Evolutionary conservation across 495 filamentous ascomycete species (phyloP), one percentile per base, ranked within the genome.

Genomic region (Platismatia glauca): DNA sequence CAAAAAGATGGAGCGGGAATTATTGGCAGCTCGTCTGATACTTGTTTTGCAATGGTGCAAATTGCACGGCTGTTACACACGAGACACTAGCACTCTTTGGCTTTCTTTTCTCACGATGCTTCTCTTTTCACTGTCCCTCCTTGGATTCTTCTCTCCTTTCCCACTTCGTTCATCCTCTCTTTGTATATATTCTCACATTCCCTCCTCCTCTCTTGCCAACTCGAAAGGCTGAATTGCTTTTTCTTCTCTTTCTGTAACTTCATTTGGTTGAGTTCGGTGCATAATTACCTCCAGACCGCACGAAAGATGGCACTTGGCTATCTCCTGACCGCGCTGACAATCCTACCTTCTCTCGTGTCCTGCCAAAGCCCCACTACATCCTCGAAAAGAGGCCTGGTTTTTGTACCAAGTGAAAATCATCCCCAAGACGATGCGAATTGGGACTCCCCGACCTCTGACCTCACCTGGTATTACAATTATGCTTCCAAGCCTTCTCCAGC

Each of bases 401-500:
- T 39, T 27, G 27, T 61, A 29, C 58, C 58, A 16, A 55, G 11
- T 41, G 15, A 18, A 29, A 39, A 53, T 29, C 18, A 76, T 60
- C 79, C 79, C 5, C 56, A 69, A 2, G 87, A 91, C 71, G 81
- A 87, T 72, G 63, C 72, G 18, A 79, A 86, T 60, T 89, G 86
- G 85, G 71, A 75, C 39, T 66, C 71, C 18, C 58, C 75, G 9
- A 71, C 69, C 35, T 81, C 79, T 11, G 79, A 82, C 57, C 69
- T 91, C 65, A 89, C 84, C 3, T 92, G 89, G 89, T 92, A 92
- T 75, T 91, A 91, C 80, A 90, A 89, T 74, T 91, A 91, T 73
- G 65, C 67, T 20, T 66, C 76, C 52, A 67, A 69, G 4, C 86
- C 86, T 33, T 81, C 85, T 13, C 46, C 77, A 0, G 71, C 71